Base-by-base conservation (phyloP, 192 early-diverging fungal species). In the Entophlyctis luteolus region DNA sequence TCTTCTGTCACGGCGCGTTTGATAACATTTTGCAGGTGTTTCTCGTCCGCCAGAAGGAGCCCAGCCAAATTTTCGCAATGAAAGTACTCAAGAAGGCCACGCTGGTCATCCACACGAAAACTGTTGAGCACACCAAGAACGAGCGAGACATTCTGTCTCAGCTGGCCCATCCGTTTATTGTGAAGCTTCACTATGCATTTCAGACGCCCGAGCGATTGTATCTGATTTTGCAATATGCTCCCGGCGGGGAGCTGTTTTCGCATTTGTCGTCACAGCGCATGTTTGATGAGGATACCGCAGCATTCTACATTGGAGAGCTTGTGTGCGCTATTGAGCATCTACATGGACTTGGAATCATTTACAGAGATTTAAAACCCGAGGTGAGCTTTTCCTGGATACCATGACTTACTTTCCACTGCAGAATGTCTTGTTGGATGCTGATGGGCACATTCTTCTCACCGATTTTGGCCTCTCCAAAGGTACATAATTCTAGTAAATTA, bases 161-260 rank as follows among this genome's bases (percentile, higher is more conserved):
- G 31, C 84, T 93, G 22, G 81, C 85, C 25, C 91, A 96, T 70
- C 91, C 94, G 3, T 96, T 94, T 72, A 92, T 96, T 62, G 93
- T 98, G 67, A 91, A 90, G 67, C 81, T 98, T 42, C 84, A 86
- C 72, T 96, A 91, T 60, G 94, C 94, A 20, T 98, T 98, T 75
- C 94, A 98, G 74, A 92, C 91, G 20, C 81, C 89, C 46, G 84
- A 87, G 38, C 86, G 87, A 62, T 81, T 98, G 23, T 95, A 90
- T 75, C 74, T 98, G 72, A 90, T 98, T 65, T 79, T 98, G 65
- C 88, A 88, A 54, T 98, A 94, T 78, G 80, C 80, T 0, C 54
- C 86, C 2, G 95, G 95, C 38, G 95, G 95, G 39, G 93, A 95
- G 73, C 83, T 98, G 55, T 94, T 94, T 68, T 90, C 89, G n/a